Evolutionary conservation across 2,329 filamentous ascomycete genomes (phyloP).

Genomic region (Bertia moriformis): DNA sequence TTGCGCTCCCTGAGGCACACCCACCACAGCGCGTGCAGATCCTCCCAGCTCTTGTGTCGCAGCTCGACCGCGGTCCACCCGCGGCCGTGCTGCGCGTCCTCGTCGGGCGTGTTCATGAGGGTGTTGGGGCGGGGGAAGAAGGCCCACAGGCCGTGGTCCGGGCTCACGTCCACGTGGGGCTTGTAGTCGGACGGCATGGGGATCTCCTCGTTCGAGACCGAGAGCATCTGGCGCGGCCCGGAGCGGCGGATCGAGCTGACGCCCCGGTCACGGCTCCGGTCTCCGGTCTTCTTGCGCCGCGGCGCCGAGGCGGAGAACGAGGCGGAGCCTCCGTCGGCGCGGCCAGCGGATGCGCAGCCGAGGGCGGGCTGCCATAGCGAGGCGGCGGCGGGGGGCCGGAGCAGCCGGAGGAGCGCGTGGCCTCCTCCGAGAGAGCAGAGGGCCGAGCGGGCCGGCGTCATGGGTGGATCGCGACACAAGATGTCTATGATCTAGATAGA

Average conservation of each 20-base stretch:
- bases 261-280: slow-evolving; percentile 68
- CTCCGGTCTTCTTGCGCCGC: slow-evolving; percentile 39
- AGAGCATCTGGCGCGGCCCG: slow-evolving; percentile 60
- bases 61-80: slow-evolving; percentile 77
- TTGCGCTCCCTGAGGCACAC: slow-evolving; percentile 84
- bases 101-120: slow-evolving; percentile 54
- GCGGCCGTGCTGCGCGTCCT: slow-evolving; percentile 61
- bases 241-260: slow-evolving; percentile 69
- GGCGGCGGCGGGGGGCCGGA: too few relatives aligned
- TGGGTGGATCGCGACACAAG: too few relatives aligned
- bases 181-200: slow-evolving; percentile 58
- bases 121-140: slow-evolving; percentile 68
- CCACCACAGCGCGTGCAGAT: slow-evolving; percentile 89
- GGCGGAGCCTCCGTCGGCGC: slow-evolving; percentile 15
- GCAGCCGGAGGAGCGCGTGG: too few relatives aligned
- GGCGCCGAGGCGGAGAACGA: slow-evolving; percentile 40
- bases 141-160: slow-evolving; percentile 76
- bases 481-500: too few relatives aligned
- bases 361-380: too few relatives aligned
- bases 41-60: slow-evolving; percentile 80
- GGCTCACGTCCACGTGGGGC: slow-evolving; percentile 39
- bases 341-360: slow-evolving; percentile 14
- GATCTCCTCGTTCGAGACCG: slow-evolving; percentile 56
- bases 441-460: too few relatives aligned
- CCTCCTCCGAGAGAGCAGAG: too few relatives aligned